Base-by-base conservation (phyloP, 179 eudicot genomes). In the Silene coronaria region DNA sequence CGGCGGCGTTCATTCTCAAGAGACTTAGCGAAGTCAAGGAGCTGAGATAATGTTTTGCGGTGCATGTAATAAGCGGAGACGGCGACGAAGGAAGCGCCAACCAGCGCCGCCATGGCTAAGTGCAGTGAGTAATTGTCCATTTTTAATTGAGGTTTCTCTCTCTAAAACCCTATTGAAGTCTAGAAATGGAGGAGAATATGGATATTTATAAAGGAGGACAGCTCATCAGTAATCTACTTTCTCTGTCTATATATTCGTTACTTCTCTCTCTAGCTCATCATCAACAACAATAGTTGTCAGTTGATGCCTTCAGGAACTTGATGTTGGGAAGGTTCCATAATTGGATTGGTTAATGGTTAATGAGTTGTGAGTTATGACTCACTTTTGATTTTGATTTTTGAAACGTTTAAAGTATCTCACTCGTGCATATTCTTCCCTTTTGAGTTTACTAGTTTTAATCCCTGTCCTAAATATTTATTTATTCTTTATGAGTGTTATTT, bases 1-100 rank as follows among this genome's bases (percentile, higher is more conserved):
- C 79, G 75, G 7, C 84, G 83, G n/a, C 81, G 70, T 0, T 85
- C 92, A 34, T 80, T 80, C 71, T 95, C 99, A 57, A 92, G 73
- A 6, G 91, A 64, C 77, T 88, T 88, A 26, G 99, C 93, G 70
- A 92, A 92, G 83, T 95, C 99, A 30, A 95, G 85, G 48, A 95
- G 69, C 84, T 92, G 99, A 66, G 87, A 81, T 32, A 95, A 86
- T 59, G 97, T 92, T 76, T 92, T 95, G 32, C 96, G 86, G 87
- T 95, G 99, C 97, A 92, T 89, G 71, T 85, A 92, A 77, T 89
- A 95, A 4, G 99, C 99, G 7, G 99, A 95, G 3, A 92, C 91
- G 16, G 99, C 99, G 24, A 95, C 93, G 61, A 95, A 81, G 6
- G 99, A 95, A 2, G 97, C 99, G 75, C 99, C 99, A 7, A 91